Percentiles rank a stretch among this genome's conserved stretches.
Evolutionary conservation across 129 eudicot species (phyloP).

Genomic region (Flaveria sonorensis): DNA sequence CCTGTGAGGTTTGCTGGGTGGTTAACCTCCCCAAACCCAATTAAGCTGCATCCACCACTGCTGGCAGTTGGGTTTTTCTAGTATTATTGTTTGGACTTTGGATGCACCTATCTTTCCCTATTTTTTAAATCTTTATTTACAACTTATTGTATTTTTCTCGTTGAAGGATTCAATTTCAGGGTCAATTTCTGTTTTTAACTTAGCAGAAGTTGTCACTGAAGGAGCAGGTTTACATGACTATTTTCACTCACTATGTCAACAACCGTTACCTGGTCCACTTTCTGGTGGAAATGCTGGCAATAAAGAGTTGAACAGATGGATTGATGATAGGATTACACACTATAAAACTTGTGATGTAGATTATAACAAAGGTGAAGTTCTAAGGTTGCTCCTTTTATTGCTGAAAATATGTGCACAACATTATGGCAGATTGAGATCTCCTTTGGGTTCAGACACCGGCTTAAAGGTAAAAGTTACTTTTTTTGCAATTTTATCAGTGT

Average conservation of each 20-base stretch:
- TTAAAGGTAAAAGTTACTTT: slow-evolving; percentile 52
- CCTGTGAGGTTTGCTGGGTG: too few species aligned
- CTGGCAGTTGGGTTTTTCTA: slow-evolving; percentile 1
- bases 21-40: too few species aligned
- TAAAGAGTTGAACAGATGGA: slow-evolving; percentile 52
- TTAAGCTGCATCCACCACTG: too few species aligned
- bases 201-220: slow-evolving; percentile 59
- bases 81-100: slow-evolving; percentile 2
- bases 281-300: slow-evolving; percentile 38
- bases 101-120: slow-evolving; percentile 15
- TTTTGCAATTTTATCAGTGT: neutral
- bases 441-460: slow-evolving; percentile 73
- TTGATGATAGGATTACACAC: slow-evolving; percentile 77
- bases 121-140: slow-evolving; percentile 4
- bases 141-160: slow-evolving; percentile 9
- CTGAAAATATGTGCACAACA: slow-evolving; percentile 84
- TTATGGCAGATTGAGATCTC: slow-evolving; percentile 93
- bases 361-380: slow-evolving; percentile 52
- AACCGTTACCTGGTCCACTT: slow-evolving; percentile 40
- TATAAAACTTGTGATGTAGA: slow-evolving; percentile 41
- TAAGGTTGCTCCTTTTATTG: slow-evolving; percentile 77
- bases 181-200: slow-evolving; percentile 68
- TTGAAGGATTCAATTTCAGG: slow-evolving; percentile 62
- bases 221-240: slow-evolving; percentile 32
- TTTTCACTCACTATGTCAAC: slow-evolving; percentile 34